Conservation (phyloP, 2,329 filamentous ascomycete genomes). For the Chaetomium sp. region DNA sequence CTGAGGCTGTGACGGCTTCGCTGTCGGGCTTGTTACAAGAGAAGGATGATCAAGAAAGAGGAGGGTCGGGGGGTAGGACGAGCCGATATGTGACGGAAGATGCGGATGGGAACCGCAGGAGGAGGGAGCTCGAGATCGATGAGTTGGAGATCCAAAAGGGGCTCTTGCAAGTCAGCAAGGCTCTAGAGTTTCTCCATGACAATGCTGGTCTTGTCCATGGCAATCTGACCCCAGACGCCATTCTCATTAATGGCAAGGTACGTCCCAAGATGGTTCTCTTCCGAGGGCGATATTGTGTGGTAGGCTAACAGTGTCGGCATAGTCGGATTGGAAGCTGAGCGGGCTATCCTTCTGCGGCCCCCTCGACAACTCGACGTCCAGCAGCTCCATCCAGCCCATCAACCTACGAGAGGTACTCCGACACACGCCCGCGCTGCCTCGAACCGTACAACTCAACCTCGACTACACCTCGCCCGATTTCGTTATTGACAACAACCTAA, state of each 20-base stretch:
- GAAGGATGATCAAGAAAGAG: slow-evolving; percentile 80
- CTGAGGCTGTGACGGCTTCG: slow-evolving; percentile 85
- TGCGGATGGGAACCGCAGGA: slow-evolving; percentile 62
- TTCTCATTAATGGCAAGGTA: slow-evolving; percentile 90
- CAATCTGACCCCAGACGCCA: slow-evolving; percentile 87
- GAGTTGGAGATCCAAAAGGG: slow-evolving; percentile 98
- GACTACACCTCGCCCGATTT: slow-evolving; percentile 96
- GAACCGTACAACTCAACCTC: slow-evolving; percentile 77
- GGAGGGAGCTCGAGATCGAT: slow-evolving; percentile 85
- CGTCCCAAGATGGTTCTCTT: slow-evolving; percentile 19
- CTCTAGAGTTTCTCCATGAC: slow-evolving; percentile 90
- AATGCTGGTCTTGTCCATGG: slow-evolving; percentile 90
- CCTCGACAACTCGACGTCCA: slow-evolving; percentile 65
- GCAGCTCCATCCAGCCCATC: slow-evolving; percentile 71
- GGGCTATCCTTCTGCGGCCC: slow-evolving; percentile 87
- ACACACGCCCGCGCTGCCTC: slow-evolving; percentile 75
- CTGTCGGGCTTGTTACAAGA: slow-evolving; percentile 74
- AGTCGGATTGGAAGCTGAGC: slow-evolving; percentile 97
- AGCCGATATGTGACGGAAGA: slow-evolving; percentile 80
- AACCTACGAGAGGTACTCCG: slow-evolving; percentile 78
- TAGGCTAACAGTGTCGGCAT: slow-evolving; percentile 25
- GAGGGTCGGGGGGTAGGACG: slow-evolving; percentile 60
- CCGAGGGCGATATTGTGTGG: neutral
- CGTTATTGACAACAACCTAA: slow-evolving; percentile 82
- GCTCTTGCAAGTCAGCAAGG: slow-evolving; percentile 84